Evolutionary conservation across 768 basidiomycete genomes (phyloP).

Genomic region (Mycena leptocephala): DNA sequence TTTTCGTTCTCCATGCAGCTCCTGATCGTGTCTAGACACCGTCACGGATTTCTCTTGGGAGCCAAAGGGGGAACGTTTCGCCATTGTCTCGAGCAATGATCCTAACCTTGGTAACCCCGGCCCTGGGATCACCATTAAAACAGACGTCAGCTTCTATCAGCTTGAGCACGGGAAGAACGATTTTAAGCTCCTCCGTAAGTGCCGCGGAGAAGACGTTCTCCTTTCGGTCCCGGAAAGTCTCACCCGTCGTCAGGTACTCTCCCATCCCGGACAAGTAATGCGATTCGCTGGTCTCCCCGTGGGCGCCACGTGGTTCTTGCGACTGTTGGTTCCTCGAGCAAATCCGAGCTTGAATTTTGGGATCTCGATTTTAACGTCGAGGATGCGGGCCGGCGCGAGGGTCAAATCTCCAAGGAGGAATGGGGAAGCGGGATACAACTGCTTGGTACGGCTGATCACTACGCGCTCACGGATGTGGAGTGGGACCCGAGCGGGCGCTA

Average conservation of each 20-base stretch:
- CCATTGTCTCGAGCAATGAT: constrained; percentile 94
- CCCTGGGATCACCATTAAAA: constrained; percentile 95
- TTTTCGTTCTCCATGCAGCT: not conserved
- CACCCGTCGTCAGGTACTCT: constrained; percentile 72
- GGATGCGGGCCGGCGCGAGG: constrained; percentile 66
- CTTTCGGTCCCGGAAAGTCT: constrained; percentile 23
- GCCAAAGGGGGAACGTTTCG: constrained; percentile 97
- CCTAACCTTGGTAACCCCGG: constrained; percentile 93
- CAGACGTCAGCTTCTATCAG: constrained; percentile 96
- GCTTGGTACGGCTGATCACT: constrained; percentile 92
- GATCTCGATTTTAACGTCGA: constrained; percentile 93
- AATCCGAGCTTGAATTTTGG: constrained; percentile 99
- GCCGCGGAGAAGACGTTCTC: constrained; percentile 22
- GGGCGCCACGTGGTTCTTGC: constrained; percentile 97
- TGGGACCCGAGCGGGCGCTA: constrained; percentile 99
- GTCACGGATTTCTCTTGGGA: constrained; percentile 99
- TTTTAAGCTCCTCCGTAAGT: constrained; percentile 90
- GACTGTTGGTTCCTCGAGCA: constrained; percentile 94
- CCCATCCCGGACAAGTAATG: constrained; percentile 89
- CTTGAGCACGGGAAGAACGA: constrained; percentile 94
- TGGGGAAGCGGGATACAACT: constrained; percentile 92
- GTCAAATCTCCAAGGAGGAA: constrained; percentile 73
- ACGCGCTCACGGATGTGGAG: constrained; percentile 96
- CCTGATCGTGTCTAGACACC: constrained; percentile 71
- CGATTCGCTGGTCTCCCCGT: constrained; percentile 96